phyloP scores from a whole-genome alignment of 2,329 filamentous ascomycete genomes.

The Elsinoe australis region DNA sequence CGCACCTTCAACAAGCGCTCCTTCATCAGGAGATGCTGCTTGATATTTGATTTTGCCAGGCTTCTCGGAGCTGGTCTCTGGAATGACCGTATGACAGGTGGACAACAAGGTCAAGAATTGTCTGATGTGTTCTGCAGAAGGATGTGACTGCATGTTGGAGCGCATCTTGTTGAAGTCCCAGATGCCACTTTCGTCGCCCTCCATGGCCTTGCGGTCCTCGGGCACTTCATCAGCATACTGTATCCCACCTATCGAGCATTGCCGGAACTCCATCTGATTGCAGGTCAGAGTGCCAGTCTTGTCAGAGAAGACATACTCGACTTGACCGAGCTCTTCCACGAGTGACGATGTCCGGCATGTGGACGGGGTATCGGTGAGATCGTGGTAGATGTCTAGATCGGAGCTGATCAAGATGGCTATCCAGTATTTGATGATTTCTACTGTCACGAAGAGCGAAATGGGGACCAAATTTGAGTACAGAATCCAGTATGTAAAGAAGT shows the following conservation, averaged over 20 bases:
- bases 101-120: conserved; percentile 82
- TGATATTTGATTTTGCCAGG: conserved; percentile 88
- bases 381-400: conserved; percentile 95
- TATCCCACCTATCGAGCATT: conserved; percentile 85
- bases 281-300: conserved; percentile 97
- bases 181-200: conserved; percentile 69
- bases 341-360: conserved; percentile 93
- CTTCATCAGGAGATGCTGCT: conserved; percentile 93
- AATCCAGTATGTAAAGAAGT: conserved; percentile 98
- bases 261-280: conserved; percentile 98
- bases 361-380: conserved; percentile 87
- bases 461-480: conserved; percentile 93
- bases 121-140: conserved; percentile 55
- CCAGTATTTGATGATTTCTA: conserved; percentile 97
- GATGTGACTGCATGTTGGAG: conserved; percentile 57
- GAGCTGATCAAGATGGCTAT: conserved; percentile 97
- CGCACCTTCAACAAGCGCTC: conserved; percentile 90
- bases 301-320: conserved; percentile 97
- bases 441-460: conserved; percentile 94
- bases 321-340: conserved; percentile 94
- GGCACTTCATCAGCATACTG: conserved; percentile 90
- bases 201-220: conserved; percentile 77
- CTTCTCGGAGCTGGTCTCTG: conserved; percentile 73
- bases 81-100: conserved; percentile 95
- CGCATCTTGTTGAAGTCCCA: conserved; percentile 73